Base-by-base conservation (phyloP, 2,329 filamentous ascomycete species). In the Dryadomyces sulphureus region DNA sequence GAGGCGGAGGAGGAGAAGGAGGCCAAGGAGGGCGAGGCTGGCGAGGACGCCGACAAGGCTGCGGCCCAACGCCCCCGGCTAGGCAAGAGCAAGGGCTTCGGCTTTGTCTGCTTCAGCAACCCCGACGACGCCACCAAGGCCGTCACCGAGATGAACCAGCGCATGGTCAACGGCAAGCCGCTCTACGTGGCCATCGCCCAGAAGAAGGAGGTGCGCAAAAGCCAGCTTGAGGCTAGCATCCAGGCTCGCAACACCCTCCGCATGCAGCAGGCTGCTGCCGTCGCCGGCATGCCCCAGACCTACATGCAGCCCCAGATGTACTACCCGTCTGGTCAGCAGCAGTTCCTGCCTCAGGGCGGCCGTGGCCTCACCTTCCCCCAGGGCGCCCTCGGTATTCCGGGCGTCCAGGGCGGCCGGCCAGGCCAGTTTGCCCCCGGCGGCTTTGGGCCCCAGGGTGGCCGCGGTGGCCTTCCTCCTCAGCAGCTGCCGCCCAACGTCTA, bases 101-200 rank as follows among this genome's bases (percentile, higher is more conserved):
- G 92, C 59, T 98, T 98, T 66, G 92, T 98, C 61, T 98, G 92
- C 84, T 98, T 98, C 75, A 92, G 85, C 77, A 96, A 94, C 75
- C 89, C 92, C 50, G 92, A 98, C 59, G 92, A 98, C 65, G 92
- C 92, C 54, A 95, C 90, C 70, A 96, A 96, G 79, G 92, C 92
- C 54, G 90, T 98, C 54, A 88, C 89, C 50, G 92, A 98, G 68
- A 95, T 96, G 87, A 98, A 98, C 75, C 90, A 96, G 75, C 88
- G 92, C 67, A 98, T 98, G 92, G 75, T 96, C 56, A 84, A 89
- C 65, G 78, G 77, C 70, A 98, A 98, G 80, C 92, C 92, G 48
- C 76, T 98, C 50, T 98, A 98, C 62, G 92, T 98, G 59, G 92
- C 92, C 57, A 79, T 98, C 54, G 92, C 92, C 54, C 92, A 98